phyloP scores from a whole-genome alignment of 2,329 filamentous ascomycete species.

The Aspergillus transmontanensis region DNA sequence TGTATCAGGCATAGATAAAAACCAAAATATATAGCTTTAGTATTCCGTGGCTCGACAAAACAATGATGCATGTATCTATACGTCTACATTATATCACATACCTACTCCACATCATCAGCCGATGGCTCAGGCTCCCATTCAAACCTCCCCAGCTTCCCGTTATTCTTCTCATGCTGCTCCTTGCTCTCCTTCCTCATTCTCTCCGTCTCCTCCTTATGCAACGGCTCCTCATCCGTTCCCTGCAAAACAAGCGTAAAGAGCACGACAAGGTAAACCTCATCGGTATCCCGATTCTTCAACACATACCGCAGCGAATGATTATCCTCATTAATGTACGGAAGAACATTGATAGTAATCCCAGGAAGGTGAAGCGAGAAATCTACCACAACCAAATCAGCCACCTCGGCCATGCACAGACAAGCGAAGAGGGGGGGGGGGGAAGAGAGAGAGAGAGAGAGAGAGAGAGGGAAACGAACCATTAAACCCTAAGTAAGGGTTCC shows the following conservation, averaged over 20 bases:
- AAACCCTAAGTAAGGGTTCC: conserved; percentile 91
- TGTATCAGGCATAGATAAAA: not conserved
- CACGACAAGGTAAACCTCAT: conserved; percentile 76
- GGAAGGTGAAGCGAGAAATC: conserved; percentile 44
- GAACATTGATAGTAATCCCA: conserved; percentile 38
- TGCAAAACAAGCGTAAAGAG: conserved; percentile 71
- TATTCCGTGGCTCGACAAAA: not conserved
- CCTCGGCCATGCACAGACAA: not conserved
- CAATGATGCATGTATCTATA: not conserved
- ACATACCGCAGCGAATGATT: conserved; percentile 90
- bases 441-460: not conserved
- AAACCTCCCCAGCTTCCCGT: conserved; percentile 25
- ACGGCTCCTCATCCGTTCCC: conserved; percentile 23
- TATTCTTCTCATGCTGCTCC: conserved; percentile 6
- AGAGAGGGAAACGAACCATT: conserved; percentile 51
- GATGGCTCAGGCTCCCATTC: conserved; percentile 25
- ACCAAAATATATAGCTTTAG: not conserved
- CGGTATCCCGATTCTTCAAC: conserved; percentile 76
- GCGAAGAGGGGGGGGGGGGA: not conserved
- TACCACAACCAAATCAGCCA: conserved; percentile 9
- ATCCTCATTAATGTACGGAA: conserved; percentile 58
- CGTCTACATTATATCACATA: not conserved
- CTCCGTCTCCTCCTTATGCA: conserved; percentile 16
- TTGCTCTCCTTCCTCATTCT: conserved; percentile 6
- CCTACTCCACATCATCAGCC: conserved; percentile 25